Conservation (phyloP, 495 filamentous ascomycete species). For the Penicillium bialowiezense region DNA sequence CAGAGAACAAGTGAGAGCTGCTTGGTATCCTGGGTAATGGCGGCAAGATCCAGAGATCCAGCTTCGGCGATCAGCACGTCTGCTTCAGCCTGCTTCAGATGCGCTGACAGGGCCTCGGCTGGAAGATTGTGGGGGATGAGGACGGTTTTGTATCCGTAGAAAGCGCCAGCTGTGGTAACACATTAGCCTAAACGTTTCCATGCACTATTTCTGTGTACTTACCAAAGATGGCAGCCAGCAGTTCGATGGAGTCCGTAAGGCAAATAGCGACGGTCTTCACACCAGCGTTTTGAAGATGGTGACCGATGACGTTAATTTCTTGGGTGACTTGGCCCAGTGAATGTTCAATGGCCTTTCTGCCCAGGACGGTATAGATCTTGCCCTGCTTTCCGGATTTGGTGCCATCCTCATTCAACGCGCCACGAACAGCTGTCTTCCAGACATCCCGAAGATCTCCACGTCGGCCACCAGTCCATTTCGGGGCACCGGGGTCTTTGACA, state of each 20-base stretch:
- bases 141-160: constrained; percentile 77
- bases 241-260: constrained; percentile 89
- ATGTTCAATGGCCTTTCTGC: constrained; percentile 68
- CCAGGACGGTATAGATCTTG: constrained; percentile 77
- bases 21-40: constrained; percentile 62
- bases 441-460: constrained; percentile 92
- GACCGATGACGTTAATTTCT: constrained; percentile 85
- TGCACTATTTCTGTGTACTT: constrained; percentile 6
- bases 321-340: constrained; percentile 68
- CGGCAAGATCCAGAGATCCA: constrained; percentile 79
- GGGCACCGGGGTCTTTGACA: constrained; percentile 77
- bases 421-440: constrained; percentile 74
- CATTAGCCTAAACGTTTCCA: constrained; percentile 1
- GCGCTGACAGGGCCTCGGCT: constrained; percentile 59
- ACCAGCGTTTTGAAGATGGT: constrained; percentile 62
- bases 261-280: constrained; percentile 84
- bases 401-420: constrained; percentile 58
- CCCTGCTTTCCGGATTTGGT: constrained; percentile 60
- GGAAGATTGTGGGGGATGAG: constrained; percentile 79
- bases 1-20: constrained; percentile 78
- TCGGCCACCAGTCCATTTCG: constrained; percentile 76
- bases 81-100: constrained; percentile 66
- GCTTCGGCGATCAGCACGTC: constrained; percentile 83
- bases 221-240: constrained; percentile 72
- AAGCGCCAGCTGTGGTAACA: constrained; percentile 60